Conservation (phyloP, 1,284 basidiomycete genomes). For the Coriolopsis trogii region DNA sequence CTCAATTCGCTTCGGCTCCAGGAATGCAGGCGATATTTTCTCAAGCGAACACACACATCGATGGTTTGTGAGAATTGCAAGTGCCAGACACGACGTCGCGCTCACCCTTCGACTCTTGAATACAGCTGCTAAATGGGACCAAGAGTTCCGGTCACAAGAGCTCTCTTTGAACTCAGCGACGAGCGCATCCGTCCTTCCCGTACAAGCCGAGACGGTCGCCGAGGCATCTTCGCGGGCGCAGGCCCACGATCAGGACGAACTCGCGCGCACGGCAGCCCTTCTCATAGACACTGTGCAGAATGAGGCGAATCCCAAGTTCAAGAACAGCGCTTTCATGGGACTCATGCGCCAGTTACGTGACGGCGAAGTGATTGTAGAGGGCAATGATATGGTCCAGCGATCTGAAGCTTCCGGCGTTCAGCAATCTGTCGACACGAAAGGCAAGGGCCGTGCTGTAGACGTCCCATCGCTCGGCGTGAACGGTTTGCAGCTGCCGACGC, state of each 20-base stretch:
- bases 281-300: conserved; percentile 72
- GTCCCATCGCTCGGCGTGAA: conserved; percentile 1
- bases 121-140: conserved; percentile 54
- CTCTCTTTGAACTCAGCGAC: conserved; percentile 29
- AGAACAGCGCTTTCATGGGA: conserved; percentile 85
- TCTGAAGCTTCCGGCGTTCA: conserved; percentile 32
- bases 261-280: conserved; percentile 74
- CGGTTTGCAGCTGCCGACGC: conserved; percentile 11
- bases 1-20: conserved; percentile 14
- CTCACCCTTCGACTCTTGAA: background rate
- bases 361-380: conserved; percentile 82
- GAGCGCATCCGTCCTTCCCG: conserved; percentile 15
- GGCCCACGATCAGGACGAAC: conserved; percentile 53
- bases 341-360: conserved; percentile 89
- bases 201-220: conserved; percentile 25
- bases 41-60: conserved; percentile 15
- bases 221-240: conserved; percentile 30
- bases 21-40: conserved; percentile 10
- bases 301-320: conserved; percentile 85
- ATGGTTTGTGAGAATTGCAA: conserved; percentile 15
- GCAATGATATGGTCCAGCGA: conserved; percentile 74
- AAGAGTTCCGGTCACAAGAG: conserved; percentile 64
- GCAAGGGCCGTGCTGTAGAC: conserved; percentile 61
- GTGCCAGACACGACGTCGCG: background rate
- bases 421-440: conserved; percentile 53